Evolutionary conservation across 208 protist genomes (phyloP).

Genomic region (Trypanosoma congolense): DNA sequence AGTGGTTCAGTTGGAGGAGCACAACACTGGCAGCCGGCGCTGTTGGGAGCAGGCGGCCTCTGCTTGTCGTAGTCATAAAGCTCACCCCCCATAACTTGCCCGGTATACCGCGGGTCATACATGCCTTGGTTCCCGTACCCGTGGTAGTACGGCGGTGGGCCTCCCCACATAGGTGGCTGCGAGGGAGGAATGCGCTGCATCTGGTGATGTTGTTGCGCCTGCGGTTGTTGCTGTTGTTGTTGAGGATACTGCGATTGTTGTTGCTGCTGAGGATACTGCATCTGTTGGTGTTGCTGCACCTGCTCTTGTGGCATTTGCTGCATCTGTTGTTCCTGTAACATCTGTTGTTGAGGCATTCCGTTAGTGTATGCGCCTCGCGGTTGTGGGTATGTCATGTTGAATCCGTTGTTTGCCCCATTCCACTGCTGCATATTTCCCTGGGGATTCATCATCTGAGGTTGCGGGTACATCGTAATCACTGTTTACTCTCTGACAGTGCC

Average conservation of each 20-base stretch:
- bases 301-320: too few species aligned
- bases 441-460: neutral
- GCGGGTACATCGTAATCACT: slow-evolving; percentile 3
- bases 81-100: slow-evolving; percentile 2
- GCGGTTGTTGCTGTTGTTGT: slow-evolving; percentile 1
- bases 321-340: slow-evolving; percentile 4
- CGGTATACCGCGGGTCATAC: slow-evolving; percentile 5
- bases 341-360: neutral
- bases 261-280: neutral
- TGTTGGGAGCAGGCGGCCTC: neutral
- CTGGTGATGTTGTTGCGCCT: slow-evolving; percentile 1
- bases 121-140: slow-evolving; percentile 4
- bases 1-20: slow-evolving; percentile 23
- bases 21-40: neutral
- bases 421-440: neutral
- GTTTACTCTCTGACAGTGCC: too few species aligned
- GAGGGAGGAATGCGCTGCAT: neutral
- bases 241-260: neutral
- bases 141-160: slow-evolving; percentile 11
- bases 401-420: slow-evolving; percentile 1
- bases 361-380: slow-evolving; percentile 1
- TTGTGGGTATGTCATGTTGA: slow-evolving; percentile 2
- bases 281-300: slow-evolving; percentile 9
- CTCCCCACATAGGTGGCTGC: slow-evolving; percentile 4
- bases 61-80: slow-evolving; percentile 5